These are phyloP conservation scores for Anisodus acutangulus DNA, from an alignment of 257 asterid genomes.

Conservation along the genomic window DNA sequence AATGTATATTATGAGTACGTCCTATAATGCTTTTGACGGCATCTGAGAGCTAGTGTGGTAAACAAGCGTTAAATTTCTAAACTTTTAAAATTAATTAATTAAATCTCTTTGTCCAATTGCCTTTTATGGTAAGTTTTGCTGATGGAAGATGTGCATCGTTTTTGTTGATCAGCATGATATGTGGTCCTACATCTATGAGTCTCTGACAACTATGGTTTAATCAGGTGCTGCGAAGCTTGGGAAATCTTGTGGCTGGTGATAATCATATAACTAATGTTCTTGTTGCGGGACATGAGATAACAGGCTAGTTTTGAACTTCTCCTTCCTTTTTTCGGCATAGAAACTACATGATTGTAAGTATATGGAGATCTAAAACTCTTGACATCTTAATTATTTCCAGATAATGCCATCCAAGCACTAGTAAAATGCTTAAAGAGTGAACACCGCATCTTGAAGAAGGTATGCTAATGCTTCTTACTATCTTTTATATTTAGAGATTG, in stretches of 20 bases:
- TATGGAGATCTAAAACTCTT: background rate
- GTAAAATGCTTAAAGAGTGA: conserved; percentile 79
- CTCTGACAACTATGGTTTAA: conserved; percentile 25
- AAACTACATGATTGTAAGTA: background rate
- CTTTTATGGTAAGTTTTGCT: background rate
- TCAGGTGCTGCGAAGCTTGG: conserved; percentile 87
- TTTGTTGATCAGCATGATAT: background rate
- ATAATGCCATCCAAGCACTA: conserved; percentile 57
- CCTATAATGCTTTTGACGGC: background rate
- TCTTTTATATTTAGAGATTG: background rate
- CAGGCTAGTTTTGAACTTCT: conserved; percentile 57
- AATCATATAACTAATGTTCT: conserved; percentile 57
- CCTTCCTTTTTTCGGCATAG: conserved; percentile 14
- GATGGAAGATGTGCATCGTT: conserved; percentile 21
- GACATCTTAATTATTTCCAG: background rate
- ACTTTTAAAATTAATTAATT: background rate
- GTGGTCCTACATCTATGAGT: background rate
- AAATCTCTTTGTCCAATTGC: background rate
- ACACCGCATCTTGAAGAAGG: conserved; percentile 90
- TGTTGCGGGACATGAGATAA: conserved; percentile 65
- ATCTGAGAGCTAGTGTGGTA: background rate
- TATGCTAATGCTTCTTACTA: conserved; percentile 24
- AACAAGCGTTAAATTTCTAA: background rate
- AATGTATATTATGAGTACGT: background rate
- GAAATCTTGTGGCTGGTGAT: conserved; percentile 95